phyloP scores from a whole-genome alignment of 805 yeast genomes.

The Kodamaea fukazawae region DNA sequence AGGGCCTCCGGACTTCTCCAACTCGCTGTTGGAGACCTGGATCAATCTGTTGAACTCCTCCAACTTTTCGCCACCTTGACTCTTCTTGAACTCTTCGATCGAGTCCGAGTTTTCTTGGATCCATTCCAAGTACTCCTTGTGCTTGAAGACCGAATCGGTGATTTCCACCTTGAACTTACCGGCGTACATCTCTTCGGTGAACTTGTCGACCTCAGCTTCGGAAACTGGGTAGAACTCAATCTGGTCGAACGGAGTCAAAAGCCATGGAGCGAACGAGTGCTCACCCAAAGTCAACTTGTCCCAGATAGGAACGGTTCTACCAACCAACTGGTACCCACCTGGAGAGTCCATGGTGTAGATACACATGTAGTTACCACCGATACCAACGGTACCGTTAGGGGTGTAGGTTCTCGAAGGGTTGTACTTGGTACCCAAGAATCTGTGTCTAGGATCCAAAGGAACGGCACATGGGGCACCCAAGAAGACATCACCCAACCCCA shows the following conservation, averaged over 20 bases:
- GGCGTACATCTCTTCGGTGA: constrained; percentile 70
- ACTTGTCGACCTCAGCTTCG: constrained; percentile 74
- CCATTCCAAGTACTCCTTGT: constrained; percentile 75
- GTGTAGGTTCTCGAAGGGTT: constrained; percentile 96
- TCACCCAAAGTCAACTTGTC: constrained; percentile 81
- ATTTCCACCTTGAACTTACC: constrained; percentile 78
- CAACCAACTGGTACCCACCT: constrained; percentile 96
- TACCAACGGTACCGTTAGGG: constrained; percentile 95
- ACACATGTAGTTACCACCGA: constrained; percentile 99
- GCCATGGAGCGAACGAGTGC: constrained; percentile 74
- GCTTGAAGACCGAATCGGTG: constrained; percentile 78
- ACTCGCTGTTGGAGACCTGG: constrained; percentile 74
- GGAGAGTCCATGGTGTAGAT: constrained; percentile 98
- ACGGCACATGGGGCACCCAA: constrained; percentile 99
- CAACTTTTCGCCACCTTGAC: constrained; percentile 76
- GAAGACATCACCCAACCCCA: constrained; percentile 96
- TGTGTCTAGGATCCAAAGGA: constrained; percentile 94
- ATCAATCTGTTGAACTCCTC: constrained; percentile 84
- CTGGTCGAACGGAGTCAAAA: constrained; percentile 88
- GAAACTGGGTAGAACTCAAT: constrained; percentile 90
- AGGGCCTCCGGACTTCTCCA: constrained; percentile 51
- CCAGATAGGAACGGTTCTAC: constrained; percentile 97
- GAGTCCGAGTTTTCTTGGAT: constrained; percentile 67
- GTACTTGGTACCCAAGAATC: constrained; percentile 88
- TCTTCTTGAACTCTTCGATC: constrained; percentile 62